Percentiles rank a stretch among this genome's conserved stretches.
phyloP scores from a whole-genome alignment of 176 grass and related monocot genomes.

The Carex parvula region DNA sequence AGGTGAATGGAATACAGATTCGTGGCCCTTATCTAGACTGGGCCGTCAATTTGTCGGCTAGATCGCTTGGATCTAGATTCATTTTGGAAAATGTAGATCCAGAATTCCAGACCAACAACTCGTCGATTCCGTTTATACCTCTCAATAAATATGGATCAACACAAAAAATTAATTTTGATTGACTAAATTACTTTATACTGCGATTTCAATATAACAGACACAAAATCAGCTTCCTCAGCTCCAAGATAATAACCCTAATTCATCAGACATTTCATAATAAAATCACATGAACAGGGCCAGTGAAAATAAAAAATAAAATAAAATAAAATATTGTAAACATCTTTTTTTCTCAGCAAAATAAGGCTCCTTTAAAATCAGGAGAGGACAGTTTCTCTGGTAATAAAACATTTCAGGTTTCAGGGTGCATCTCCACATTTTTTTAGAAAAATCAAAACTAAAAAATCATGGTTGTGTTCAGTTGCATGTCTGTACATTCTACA shows the following conservation, averaged over 20 bases:
- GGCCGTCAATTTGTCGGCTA: neutral
- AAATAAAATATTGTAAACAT: neutral
- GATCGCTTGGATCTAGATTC: neutral
- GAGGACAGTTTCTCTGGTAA: neutral
- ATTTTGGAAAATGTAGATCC: neutral
- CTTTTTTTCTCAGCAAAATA: slow-evolving; percentile 1
- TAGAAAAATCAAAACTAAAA: too few species aligned
- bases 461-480: neutral
- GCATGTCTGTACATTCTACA: slow-evolving; percentile 17
- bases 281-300: neutral
- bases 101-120: neutral
- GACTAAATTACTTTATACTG: neutral
- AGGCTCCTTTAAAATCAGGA: slow-evolving; percentile 3
- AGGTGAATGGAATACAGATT: neutral
- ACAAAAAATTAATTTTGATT: neutral
- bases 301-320: neutral
- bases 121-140: neutral
- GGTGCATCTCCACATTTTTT: too few species aligned
- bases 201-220: neutral
- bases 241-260: neutral
- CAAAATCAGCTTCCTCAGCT: neutral
- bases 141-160: neutral
- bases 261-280: neutral
- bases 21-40: neutral
- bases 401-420: slow-evolving; percentile 12